Evolutionary conservation across 1,284 basidiomycete genomes (phyloP), one percentile per base, ranked within the genome.

Genomic region (Fomitopsis betulina): DNA sequence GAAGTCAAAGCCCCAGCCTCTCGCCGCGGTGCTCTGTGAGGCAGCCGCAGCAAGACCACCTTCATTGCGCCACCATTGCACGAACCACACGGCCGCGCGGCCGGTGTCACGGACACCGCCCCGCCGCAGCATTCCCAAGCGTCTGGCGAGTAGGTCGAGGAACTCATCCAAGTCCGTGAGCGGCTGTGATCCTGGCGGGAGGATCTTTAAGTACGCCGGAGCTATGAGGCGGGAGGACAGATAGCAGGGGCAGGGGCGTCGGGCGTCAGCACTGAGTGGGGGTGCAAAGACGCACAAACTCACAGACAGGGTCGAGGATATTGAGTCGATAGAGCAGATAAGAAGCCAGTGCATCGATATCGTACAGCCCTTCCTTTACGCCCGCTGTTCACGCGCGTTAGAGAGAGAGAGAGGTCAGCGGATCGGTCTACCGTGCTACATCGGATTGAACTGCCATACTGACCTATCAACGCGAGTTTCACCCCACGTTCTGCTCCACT

Each of bases 361-460:
- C 93, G 69, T 97, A 96, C 57, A 98, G 74, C 12, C 90, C 87
- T 76, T 95, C 93, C 75, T 98, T 98, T 76, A 98, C 95, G 23
- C 95, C 96, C 64, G 93, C 95, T 94, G 67, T 65, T 9, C 6
- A 2, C 19, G 12, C 10, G 30, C 12, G 37, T 5, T 27, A 39
- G 27, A 53, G 51, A 38, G 54, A 57, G 45, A 43, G 56, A 40
- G 3, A 55, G 54, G 59, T 58, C 54, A 61, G 59, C 57, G 30
- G 23, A 52, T 25, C 12, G 17, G 49, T 15, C 38, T 54, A n/a
- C 23, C 37, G 43, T 38, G 45, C 5, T 25, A 33, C 43, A 32
- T 35, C 59, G 53, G 56, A 54, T 38, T 32, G 37, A 52, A 49
- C 53, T 21, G 42, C 57, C 35, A 35, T 10, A 70, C 79, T 60